Base-by-base conservation (phyloP, 148 eudicot genomes). In the Polygonum maritimum region DNA sequence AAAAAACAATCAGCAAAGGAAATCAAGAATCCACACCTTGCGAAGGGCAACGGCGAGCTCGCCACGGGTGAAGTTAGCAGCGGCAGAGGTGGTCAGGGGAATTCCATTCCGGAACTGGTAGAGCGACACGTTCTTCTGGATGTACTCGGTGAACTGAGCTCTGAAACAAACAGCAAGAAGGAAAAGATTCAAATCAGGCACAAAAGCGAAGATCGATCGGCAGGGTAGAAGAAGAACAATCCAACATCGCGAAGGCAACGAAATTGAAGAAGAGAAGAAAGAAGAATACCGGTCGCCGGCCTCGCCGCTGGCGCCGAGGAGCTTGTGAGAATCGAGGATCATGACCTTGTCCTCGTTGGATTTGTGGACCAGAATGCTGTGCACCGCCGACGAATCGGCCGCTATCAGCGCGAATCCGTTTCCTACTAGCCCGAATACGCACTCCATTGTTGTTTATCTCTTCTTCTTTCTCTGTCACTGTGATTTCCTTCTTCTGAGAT, bases 251-350 rank as follows among this genome's bases (percentile, higher is more conserved):
- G 38, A 38, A 19, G 21, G 70, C 47, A 49, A 21, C 11, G 11
- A 51, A 47, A 3, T 7, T 2, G 73, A 54, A 15, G 14, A 60
- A 22, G 33, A 60, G 67, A 60, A 26, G 67, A 58, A 15, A 58
- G 67, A 22, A 22, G 67, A 90, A 13, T 26, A 92, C 97, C 97
- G 82, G 80, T 92, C 97, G 13, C 97, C 95, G 26, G 91, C 79
- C 54, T 92, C 97, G 7, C 97, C 97, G 65, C 90, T 87, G 31
- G 95, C 97, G 21, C 97, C 97, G 87, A 92, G 78, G 74, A 92
- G 92, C 71, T 92, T 92, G 84, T 92, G 97, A 67, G 97, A 90
- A 79, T 92, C 97, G 44, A 92, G 91, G 62, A 86, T 58, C 97
- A 90, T 90, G 75, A 92, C 76, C 77, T 92, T 92, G 85, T 90